phyloP scores from a whole-genome alignment of 371 early-diverging fungal genomes.

The Mortierella polycephala region DNA sequence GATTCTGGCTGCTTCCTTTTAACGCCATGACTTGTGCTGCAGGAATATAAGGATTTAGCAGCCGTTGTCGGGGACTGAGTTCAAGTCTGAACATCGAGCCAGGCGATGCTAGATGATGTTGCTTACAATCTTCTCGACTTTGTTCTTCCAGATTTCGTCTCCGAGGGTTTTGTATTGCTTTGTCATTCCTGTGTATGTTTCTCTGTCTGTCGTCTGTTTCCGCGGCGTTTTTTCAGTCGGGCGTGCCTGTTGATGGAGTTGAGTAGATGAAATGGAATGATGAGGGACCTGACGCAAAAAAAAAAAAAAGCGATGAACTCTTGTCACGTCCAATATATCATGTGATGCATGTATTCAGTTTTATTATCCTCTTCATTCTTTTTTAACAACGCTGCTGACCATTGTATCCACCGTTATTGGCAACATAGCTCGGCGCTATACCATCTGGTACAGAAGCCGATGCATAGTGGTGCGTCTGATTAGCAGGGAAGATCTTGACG shows the following conservation, averaged over 20 bases:
- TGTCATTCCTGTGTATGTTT: constrained; percentile 40
- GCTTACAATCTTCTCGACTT: constrained; percentile 93
- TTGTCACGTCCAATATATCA: background rate
- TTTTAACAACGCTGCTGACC: constrained; percentile 5
- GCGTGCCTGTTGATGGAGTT: constrained; percentile 1
- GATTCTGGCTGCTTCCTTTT: too few relatives aligned
- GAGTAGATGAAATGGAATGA: background rate
- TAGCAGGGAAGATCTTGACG: constrained; percentile 11
- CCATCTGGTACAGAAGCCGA: background rate
- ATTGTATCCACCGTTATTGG: constrained; percentile 17
- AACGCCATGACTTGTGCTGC: too few relatives aligned
- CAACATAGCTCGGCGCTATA: background rate
- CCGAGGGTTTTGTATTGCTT: constrained; percentile 84
- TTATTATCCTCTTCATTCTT: background rate
- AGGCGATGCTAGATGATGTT: background rate
- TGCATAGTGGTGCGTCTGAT: constrained; percentile 1
- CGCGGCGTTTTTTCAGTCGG: constrained; percentile 5
- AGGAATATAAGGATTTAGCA: too few relatives aligned
- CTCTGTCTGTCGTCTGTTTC: background rate
- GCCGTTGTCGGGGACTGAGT: background rate
- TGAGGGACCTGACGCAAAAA: background rate
- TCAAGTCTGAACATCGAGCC: background rate
- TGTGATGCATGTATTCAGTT: background rate
- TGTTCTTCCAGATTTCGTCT: constrained; percentile 95
- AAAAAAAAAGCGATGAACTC: background rate